These are phyloP conservation scores for Stygiomarasmius scandens DNA, from an alignment of 1,284 basidiomycete genomes.

Conservation along the genomic window DNA sequence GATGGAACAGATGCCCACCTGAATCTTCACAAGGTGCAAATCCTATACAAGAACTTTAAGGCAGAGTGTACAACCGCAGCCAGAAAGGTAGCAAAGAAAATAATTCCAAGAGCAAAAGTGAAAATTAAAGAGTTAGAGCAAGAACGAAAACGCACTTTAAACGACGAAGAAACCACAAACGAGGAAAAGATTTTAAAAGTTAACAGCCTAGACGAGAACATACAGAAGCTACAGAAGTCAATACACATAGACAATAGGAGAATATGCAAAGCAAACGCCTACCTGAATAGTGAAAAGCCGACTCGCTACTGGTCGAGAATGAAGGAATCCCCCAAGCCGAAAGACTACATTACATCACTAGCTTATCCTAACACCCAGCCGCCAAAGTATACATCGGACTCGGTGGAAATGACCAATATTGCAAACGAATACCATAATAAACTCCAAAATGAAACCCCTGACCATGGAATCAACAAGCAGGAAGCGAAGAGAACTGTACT, in stretches of 20 bases:
- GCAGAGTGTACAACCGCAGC: slow-evolving; percentile 3
- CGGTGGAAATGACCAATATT: background rate
- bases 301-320: background rate
- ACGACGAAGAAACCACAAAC: too few species aligned
- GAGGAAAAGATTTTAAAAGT: too few species aligned
- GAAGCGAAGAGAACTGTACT: background rate
- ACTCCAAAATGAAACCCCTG: background rate
- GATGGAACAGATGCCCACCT: background rate
- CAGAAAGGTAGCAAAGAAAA: slow-evolving; percentile 1
- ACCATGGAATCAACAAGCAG: background rate
- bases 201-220: too few species aligned
- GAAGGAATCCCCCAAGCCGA: background rate
- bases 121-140: slow-evolving; percentile 15
- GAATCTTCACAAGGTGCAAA: slow-evolving; percentile 11
- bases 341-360: background rate
- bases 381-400: background rate
- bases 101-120: slow-evolving; percentile 3
- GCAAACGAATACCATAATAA: background rate
- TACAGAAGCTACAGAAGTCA: too few species aligned
- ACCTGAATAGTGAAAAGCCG: background rate
- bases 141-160: background rate
- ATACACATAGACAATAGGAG: too few species aligned
- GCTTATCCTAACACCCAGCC: background rate
- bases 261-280: too few species aligned
- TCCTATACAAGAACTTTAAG: slow-evolving; percentile 6